These are phyloP conservation scores for Solanum chiquidenum DNA, from an alignment of 257 asterid species.

Conservation along the genomic window DNA sequence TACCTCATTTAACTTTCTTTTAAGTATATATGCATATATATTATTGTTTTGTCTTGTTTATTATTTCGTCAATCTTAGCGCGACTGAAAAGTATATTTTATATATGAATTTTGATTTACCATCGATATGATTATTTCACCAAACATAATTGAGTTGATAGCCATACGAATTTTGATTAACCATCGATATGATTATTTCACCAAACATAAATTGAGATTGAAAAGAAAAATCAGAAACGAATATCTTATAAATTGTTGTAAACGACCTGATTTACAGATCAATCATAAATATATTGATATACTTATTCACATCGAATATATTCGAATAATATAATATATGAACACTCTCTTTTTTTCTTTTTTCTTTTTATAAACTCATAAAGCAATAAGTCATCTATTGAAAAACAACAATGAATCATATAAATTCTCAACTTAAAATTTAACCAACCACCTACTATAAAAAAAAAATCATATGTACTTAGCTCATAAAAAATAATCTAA, in stretches of 20 bases:
- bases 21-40: neutral
- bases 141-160: neutral
- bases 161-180: neutral
- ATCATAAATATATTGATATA: no score
- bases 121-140: no score
- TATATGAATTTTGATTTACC: neutral
- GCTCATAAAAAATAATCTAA: neutral
- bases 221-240: no score
- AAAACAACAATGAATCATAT: no score
- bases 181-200: no score
- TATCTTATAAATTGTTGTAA: no score
- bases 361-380: neutral
- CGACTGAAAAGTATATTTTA: neutral
- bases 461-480: neutral
- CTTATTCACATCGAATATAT: no score
- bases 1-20: neutral
- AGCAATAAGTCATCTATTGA: neutral
- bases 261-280: no score
- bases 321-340: no score
- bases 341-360: neutral
- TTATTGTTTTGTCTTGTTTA: neutral
- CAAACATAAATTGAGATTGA: no score
- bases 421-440: no score
- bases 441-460: neutral
- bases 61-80: neutral